A percentile compares a stretch with the other conserved stretches of the same genome.
Conservation (phyloP, 2,329 filamentous ascomycete species). For the Clonostachys rhizophaga region DNA sequence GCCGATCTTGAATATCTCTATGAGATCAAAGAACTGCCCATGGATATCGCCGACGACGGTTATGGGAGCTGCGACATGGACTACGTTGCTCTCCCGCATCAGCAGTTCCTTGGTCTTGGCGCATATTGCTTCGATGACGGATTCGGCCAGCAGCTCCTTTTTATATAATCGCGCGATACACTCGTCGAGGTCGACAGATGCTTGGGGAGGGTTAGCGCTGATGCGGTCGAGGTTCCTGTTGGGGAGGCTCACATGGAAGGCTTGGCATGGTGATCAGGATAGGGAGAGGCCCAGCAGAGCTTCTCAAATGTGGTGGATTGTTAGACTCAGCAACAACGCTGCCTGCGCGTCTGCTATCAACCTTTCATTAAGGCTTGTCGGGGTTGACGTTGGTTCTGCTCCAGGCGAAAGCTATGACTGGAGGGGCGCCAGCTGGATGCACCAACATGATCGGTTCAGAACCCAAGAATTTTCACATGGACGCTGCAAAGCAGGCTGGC, state of each 20-base stretch:
- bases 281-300: not conserved
- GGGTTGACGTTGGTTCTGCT: slow-evolving; percentile 20
- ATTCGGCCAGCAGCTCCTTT: slow-evolving; percentile 94
- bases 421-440: slow-evolving; percentile 23
- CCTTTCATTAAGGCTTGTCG: slow-evolving; percentile 14
- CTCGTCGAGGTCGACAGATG: slow-evolving; percentile 96
- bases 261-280: slow-evolving; percentile 44
- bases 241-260: slow-evolving; percentile 42
- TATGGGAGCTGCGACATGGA: slow-evolving; percentile 91
- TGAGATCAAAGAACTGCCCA: slow-evolving; percentile 97
- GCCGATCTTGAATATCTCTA: slow-evolving; percentile 98
- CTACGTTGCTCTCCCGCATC: slow-evolving; percentile 99
- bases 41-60: slow-evolving; percentile 98
- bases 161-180: slow-evolving; percentile 96
- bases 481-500: slow-evolving; percentile 6
- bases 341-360: not conserved
- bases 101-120: slow-evolving; percentile 98
- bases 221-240: not conserved
- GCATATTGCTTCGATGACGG: slow-evolving; percentile 97
- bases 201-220: slow-evolving; percentile 33
- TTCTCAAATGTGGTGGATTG: not conserved
- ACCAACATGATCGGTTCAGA: slow-evolving; percentile 33
- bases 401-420: slow-evolving; percentile 26
- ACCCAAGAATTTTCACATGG: slow-evolving; percentile 18
- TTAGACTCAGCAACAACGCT: slow-evolving; percentile 2